Base-by-base conservation (phyloP, 1,284 basidiomycete genomes). In the Hortiboletus rubellus region DNA sequence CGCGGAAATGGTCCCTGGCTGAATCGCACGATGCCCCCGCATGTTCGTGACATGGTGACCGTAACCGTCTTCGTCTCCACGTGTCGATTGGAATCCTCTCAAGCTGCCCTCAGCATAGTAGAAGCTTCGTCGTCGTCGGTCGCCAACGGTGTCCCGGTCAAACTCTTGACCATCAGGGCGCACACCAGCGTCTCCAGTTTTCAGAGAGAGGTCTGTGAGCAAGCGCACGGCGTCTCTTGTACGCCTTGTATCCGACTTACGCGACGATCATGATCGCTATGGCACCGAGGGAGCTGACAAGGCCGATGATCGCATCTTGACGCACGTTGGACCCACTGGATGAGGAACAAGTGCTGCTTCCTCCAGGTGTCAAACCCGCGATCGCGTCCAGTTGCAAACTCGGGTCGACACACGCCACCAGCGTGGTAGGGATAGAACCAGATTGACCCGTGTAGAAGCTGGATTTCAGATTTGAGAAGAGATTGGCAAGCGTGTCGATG, bases 41-140 rank as follows among this genome's bases (percentile, higher is more conserved):
- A 81, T 79, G 45, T 45, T 63, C 17, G 60, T 61, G 11, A 60
- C 57, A 42, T 59, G 63, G 50, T 72, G 69, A 57, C 74, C 72
- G 46, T 67, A 70, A 41, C 64, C 62, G 11, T 64, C 55, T 47
- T 68, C 62, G 42, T 65, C 72, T 18, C 55, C 54, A 43, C 59
- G 65, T 34, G 66, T 55, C 7, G 72, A 67, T 61, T 79, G 74
- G 64, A 71, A 83, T 4, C 85, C 86, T 37, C 86, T 76, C 69
- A 92, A 71, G 60, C 85, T 87, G 70, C 92, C 90, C 73, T 91
- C 90, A 4, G 89, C 89, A 68, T 83, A 92, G 73, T 92, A 92
- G 77, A 91, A 92, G 63, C 86, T 89, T 55, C 89, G 72, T 52
- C 90, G 75, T 50, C 89, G 77, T 70, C 83, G 81, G 9, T 83